Evolutionary conservation across 164 flowering plant species (phyloP), one percentile per base, ranked within the genome.

Genomic region (Tinospora cordifolia): DNA sequence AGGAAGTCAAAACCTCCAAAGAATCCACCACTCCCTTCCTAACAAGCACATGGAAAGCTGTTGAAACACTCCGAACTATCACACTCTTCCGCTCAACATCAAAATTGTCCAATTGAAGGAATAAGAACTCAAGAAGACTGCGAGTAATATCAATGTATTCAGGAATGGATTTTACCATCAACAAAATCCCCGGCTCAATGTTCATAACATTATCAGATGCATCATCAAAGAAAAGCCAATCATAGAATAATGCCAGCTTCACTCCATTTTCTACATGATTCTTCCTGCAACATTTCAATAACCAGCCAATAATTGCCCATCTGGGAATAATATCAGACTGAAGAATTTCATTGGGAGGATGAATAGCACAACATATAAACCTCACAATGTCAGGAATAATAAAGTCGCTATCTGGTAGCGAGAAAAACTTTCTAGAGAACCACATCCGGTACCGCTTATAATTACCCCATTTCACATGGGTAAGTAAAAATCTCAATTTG

Each of bases 241-340:
- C 98, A 74, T 85, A 94, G 71, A 92, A 90, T 70, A 94, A 66
- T n/a, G 95, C 93, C 67, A 94, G 81, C 77, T 91, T 94, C 36
- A 73, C 84, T 80, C 82, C 86, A 5, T 91, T 87, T 75, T 79
- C 89, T 24, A 81, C 69, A 58, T 89, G 79, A 69, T 74, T 84
- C 78, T 82, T 88, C 78, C 79, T 71, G 75, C 93, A 87, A 62
- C 72, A 79, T 72, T 79, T 86, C 30, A 94, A 72, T 38, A 94
- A 77, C 98, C 98, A 94, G 75, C 97, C 98, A 17, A 91, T 79
- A n/a, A 90, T 82, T 62, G 91, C 95, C 97, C 98, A 94, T 76
- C 98, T 92, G 0, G 86, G 92, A 69, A 89, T 81, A 10, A 94
- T 75, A 69, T 83, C 83, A 3, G 97, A 92, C 51, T 86, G 91